phyloP scores from a whole-genome alignment of 2,329 filamentous ascomycete genomes.

The Hypoxylon sp. region DNA sequence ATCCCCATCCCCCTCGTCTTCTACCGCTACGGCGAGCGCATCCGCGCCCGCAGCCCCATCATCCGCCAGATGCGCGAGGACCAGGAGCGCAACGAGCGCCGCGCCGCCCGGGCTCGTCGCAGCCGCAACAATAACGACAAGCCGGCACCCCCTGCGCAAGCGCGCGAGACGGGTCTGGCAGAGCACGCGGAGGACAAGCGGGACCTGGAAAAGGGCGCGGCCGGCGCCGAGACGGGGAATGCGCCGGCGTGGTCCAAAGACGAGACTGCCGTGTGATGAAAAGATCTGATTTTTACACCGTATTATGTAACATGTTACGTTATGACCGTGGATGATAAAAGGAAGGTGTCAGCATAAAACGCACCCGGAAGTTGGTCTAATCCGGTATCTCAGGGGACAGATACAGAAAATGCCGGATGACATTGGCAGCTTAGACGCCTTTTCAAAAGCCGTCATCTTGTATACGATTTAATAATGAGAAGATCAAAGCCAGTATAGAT shows the following conservation, averaged over 20 bases:
- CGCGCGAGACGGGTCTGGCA: background rate
- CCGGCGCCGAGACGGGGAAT: background rate
- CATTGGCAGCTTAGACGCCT: too few species aligned
- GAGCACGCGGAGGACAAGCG: conserved; percentile 9
- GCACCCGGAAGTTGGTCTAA: too few species aligned
- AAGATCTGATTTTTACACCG: background rate
- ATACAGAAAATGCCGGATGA: too few species aligned
- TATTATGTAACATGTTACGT: background rate
- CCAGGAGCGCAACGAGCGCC: conserved; percentile 51
- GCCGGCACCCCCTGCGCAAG: conserved; percentile 19
- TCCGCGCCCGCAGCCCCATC: conserved; percentile 60
- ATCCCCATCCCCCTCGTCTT: conserved; percentile 85
- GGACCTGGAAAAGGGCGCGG: conserved; percentile 18
- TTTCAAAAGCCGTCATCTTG: too few species aligned
- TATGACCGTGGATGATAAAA: background rate
- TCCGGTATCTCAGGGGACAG: too few species aligned
- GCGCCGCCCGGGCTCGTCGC: conserved; percentile 45
- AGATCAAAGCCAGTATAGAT: too few species aligned
- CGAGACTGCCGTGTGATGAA: conserved; percentile 14
- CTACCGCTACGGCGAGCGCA: conserved; percentile 66
- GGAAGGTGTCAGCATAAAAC: too few species aligned
- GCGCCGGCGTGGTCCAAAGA: conserved; percentile 2
- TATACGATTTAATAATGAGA: too few species aligned
- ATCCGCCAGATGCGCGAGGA: conserved; percentile 56
- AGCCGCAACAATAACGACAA: conserved; percentile 40